Percentiles rank a stretch among this genome's conserved stretches.
phyloP scores from a whole-genome alignment of 2,329 filamentous ascomycete genomes.

The Fusarium transvaalense region DNA sequence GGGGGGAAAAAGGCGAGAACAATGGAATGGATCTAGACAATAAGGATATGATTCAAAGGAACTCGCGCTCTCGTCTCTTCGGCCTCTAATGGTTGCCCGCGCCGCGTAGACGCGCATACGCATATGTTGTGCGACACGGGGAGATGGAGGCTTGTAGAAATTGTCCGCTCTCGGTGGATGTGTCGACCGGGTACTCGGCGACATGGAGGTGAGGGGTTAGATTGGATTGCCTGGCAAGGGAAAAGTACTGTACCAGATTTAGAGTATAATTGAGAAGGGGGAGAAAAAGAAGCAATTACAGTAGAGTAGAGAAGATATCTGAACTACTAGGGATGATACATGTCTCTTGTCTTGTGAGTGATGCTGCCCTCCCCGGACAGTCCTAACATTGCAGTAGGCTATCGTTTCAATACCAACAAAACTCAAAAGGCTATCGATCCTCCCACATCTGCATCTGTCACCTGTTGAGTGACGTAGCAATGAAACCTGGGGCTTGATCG shows the following conservation, averaged over 20 bases:
- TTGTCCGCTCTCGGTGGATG: slow-evolving; percentile 32
- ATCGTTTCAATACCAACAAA: not conserved
- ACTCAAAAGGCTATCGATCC: slow-evolving; percentile 6
- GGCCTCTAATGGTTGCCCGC: slow-evolving; percentile 14
- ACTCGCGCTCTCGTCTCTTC: slow-evolving; percentile 30
- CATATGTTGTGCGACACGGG: slow-evolving; percentile 24
- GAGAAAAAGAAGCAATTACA: not conserved
- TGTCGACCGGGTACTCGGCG: slow-evolving; percentile 32
- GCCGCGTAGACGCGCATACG: not conserved
- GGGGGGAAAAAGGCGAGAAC: slow-evolving; percentile 11
- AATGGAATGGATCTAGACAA: not conserved
- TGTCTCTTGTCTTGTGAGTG: not conserved
- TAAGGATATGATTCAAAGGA: not conserved
- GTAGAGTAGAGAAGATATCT: not conserved
- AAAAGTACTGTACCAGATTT: not conserved
- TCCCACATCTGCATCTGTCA: not conserved
- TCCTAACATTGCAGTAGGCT: slow-evolving; percentile 2
- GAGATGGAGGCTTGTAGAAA: slow-evolving; percentile 38
- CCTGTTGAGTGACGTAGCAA: slow-evolving; percentile 19
- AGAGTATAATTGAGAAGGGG: not conserved
- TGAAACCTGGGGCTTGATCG: slow-evolving; percentile 12
- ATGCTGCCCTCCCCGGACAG: too few species aligned
- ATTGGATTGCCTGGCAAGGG: not conserved
- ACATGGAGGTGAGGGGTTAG: slow-evolving; percentile 28
- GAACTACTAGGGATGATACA: too few species aligned